Evolutionary conservation across 2,329 filamentous ascomycete genomes (phyloP).

Genomic region (Emergomyces orientalis): DNA sequence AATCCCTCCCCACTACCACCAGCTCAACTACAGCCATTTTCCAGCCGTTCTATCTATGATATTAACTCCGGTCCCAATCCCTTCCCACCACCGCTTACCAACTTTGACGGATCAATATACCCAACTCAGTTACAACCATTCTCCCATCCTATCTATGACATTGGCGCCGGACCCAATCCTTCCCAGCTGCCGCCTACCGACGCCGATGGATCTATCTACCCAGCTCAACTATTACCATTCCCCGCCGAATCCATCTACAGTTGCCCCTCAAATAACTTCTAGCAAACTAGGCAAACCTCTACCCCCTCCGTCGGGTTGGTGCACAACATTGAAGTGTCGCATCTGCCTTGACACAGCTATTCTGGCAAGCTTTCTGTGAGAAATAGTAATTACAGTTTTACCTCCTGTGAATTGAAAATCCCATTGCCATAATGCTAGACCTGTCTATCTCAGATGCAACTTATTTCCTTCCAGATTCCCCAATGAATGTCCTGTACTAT

Average conservation of each 20-base stretch:
- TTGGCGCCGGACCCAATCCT: neutral
- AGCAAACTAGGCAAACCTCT: too few species aligned
- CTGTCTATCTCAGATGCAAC: neutral
- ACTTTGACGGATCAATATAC: neutral
- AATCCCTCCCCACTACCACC: neutral
- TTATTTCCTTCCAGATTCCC: neutral
- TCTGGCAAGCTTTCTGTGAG: neutral
- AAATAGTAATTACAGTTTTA: neutral
- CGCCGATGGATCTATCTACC: neutral
- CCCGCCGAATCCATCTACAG: neutral
- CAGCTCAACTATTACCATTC: slow-evolving; percentile 1
- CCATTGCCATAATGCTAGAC: neutral
- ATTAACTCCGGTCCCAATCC: neutral
- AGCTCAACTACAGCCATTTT: slow-evolving; percentile 7
- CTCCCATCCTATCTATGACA: neutral
- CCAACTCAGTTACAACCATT: slow-evolving; percentile 5
- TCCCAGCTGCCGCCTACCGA: neutral
- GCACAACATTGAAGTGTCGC: too few species aligned
- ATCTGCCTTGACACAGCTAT: neutral
- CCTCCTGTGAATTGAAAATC: neutral
- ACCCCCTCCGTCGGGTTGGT: too few species aligned
- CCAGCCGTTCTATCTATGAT: slow-evolving; percentile 1
- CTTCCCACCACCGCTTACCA: neutral
- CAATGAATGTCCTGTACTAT: slow-evolving; percentile 5
- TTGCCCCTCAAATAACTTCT: neutral